These are phyloP conservation scores for Dalbergia oliveri DNA, from an alignment of 306 rosid species.

Conservation along the genomic window DNA sequence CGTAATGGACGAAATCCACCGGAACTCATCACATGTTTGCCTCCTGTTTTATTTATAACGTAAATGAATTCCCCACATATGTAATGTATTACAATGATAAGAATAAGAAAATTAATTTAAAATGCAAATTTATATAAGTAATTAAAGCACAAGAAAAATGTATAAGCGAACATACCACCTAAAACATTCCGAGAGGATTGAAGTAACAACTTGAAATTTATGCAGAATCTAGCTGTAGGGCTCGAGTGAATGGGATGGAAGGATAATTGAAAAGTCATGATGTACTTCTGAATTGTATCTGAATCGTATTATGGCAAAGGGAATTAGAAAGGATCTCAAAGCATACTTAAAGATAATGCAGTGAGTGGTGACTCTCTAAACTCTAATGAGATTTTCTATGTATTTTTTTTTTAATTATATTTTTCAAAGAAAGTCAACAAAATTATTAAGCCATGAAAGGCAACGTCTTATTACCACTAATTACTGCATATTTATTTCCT, in stretches of 20 bases:
- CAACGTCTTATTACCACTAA: no score
- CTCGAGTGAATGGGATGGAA: background rate
- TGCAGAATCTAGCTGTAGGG: background rate
- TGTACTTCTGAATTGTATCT: background rate
- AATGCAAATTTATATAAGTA: background rate
- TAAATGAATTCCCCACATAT: no score
- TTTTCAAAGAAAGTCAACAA: no score
- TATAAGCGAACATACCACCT: background rate
- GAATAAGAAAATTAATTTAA: background rate
- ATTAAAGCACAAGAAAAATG: background rate
- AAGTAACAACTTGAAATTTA: background rate
- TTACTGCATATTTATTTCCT: no score
- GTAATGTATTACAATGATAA: no score
- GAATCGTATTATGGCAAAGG: background rate
- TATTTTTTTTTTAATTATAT: no score
- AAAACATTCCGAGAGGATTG: slow-evolving; percentile 24
- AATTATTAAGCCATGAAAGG: no score
- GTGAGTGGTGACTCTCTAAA: background rate
- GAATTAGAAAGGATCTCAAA: background rate
- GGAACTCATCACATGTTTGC: background rate
- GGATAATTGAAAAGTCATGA: slow-evolving; percentile 22
- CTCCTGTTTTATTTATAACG: background rate
- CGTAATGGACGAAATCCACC: slow-evolving; percentile 37
- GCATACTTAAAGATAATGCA: background rate
- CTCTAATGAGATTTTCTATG: no score